phyloP scores from a whole-genome alignment of 2,329 filamentous ascomycete species.

The Tolypocladium tropicale region DNA sequence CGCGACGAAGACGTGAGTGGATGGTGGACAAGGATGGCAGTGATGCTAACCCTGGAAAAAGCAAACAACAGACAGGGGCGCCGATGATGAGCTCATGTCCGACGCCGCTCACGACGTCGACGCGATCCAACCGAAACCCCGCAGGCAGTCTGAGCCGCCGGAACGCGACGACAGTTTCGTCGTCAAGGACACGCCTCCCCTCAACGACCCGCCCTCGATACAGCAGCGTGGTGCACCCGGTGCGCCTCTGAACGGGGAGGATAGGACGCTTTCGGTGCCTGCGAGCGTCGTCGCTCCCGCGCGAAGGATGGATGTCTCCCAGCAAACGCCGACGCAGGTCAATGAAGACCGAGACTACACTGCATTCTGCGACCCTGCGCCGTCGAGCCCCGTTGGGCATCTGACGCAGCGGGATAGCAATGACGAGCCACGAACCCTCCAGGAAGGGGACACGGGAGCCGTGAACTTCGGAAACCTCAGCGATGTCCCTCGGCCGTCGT shows the following conservation, averaged over 20 bases:
- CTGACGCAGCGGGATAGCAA: conserved; percentile 15
- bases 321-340: conserved; percentile 44
- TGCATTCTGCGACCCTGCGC: conserved; percentile 23
- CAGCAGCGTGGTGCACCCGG: background rate
- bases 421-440: conserved; percentile 25
- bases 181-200: background rate
- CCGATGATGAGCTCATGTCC: background rate
- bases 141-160: background rate
- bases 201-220: background rate
- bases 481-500: conserved; percentile 24
- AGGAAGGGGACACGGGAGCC: conserved; percentile 39
- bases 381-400: conserved; percentile 15
- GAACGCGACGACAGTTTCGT: background rate
- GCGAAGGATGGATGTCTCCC: conserved; percentile 32
- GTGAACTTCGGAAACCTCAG: conserved; percentile 33
- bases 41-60: background rate
- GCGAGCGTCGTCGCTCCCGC: background rate
- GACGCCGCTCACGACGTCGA: background rate
- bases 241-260: background rate
- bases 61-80: background rate
- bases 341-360: conserved; percentile 48
- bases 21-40: background rate
- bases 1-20: background rate
- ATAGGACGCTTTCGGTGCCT: background rate
- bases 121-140: background rate